phyloP scores from a whole-genome alignment of 106 monocot species.

The Dendrobium huoshanense region DNA sequence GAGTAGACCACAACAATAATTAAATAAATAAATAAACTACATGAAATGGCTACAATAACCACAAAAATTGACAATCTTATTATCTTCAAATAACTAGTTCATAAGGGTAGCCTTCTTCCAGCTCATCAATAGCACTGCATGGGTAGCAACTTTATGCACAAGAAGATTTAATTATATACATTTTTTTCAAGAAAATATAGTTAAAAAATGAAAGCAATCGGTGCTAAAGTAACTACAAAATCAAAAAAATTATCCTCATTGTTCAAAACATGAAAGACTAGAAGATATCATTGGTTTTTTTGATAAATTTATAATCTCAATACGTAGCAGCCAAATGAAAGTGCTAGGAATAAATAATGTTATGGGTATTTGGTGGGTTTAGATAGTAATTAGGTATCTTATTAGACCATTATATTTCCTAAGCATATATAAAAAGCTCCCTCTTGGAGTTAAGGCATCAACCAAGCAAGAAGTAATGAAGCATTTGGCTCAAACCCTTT shows the following conservation, averaged over 20 bases:
- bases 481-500: no score
- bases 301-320: background rate
- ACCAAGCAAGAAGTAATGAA: no score
- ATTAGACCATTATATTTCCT: no score
- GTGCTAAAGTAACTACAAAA: constrained; percentile 1
- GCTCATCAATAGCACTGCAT: background rate
- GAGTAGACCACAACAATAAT: background rate
- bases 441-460: no score
- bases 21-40: background rate
- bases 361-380: no score
- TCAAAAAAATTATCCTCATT: background rate
- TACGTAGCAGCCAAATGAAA: background rate
- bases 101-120: background rate
- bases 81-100: background rate
- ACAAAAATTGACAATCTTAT: background rate
- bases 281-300: background rate
- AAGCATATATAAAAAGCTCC: no score
- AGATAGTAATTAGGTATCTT: no score
- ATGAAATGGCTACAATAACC: background rate
- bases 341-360: no score
- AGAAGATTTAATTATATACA: background rate
- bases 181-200: no score
- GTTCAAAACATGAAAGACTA: background rate
- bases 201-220: background rate
- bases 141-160: background rate